Percentiles rank a stretch among this genome's conserved stretches.
Conservation (phyloP, 805 yeast species). For the Saccharomycopsis capsularis region DNA sequence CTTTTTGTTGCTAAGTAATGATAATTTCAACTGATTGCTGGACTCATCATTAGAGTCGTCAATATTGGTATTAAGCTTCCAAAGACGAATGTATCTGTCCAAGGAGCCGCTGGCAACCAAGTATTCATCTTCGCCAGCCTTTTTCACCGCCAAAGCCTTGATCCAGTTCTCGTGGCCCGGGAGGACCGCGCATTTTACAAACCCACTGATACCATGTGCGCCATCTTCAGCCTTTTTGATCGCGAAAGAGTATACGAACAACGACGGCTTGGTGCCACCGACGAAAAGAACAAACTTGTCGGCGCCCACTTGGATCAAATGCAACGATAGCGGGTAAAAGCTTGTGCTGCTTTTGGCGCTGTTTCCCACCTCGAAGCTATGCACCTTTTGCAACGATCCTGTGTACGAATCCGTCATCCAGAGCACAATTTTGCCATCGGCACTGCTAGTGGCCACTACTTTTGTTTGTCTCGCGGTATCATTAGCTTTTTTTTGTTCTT, state of each 20-base stretch:
- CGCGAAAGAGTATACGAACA: conserved; percentile 49
- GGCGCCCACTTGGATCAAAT: conserved; percentile 7
- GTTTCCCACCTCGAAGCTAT: conserved; percentile 26
- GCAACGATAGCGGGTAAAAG: conserved; percentile 40
- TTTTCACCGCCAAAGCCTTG: conserved; percentile 57
- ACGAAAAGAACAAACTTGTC: conserved; percentile 46
- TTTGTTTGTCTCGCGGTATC: conserved; percentile 23
- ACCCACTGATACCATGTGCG: conserved; percentile 21
- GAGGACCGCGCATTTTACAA: conserved; percentile 44
- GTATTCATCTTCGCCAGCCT: conserved; percentile 43
- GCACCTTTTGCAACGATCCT: conserved; percentile 23
- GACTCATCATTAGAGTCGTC: conserved; percentile 41
- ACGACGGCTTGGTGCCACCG: conserved; percentile 59
- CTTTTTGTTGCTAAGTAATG: conserved; percentile 63
- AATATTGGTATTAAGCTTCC: conserved; percentile 57
- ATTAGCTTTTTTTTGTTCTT: no score
- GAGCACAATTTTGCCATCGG: conserved; percentile 50
- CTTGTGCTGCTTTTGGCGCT: conserved; percentile 35
- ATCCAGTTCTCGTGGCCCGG: conserved; percentile 98
- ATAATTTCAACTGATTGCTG: conserved; percentile 34
- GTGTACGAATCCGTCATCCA: conserved; percentile 37
- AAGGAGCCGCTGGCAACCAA: conserved; percentile 86
- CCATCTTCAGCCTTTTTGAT: not conserved
- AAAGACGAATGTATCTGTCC: conserved; percentile 83
- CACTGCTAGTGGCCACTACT: conserved; percentile 53